A percentile compares a stretch with the other conserved stretches of the same genome.
phyloP scores from a whole-genome alignment of 805 yeast genomes.

The Lipomyces orientalis region DNA sequence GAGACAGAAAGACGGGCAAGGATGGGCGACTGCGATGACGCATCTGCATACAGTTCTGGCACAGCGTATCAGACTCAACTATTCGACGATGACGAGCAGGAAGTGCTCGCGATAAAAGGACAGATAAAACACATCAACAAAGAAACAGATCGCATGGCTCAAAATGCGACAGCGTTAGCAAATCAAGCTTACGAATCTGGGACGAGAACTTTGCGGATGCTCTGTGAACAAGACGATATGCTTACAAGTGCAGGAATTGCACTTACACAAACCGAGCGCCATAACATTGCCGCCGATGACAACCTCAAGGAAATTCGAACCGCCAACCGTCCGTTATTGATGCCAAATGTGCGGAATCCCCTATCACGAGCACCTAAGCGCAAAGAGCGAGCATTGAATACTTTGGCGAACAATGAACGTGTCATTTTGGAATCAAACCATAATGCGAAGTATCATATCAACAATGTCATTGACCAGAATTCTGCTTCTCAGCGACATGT shows the following conservation, averaged over 20 bases:
- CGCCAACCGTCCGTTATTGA: conserved; percentile 12
- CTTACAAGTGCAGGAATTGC: neutral
- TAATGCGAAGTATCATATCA: neutral
- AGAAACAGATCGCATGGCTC: neutral
- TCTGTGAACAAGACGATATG: conserved; percentile 10
- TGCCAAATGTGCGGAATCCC: conserved; percentile 12
- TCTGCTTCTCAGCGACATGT: neutral
- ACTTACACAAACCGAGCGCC: conserved; percentile 1
- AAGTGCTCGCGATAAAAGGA: neutral
- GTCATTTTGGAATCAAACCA: neutral
- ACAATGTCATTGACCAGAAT: neutral
- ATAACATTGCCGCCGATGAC: neutral
- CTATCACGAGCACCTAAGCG: neutral
- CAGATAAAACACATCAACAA: conserved; percentile 16
- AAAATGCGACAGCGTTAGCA: neutral
- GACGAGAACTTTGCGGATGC: neutral
- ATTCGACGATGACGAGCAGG: conserved; percentile 15
- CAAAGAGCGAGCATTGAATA: neutral
- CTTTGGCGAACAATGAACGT: neutral
- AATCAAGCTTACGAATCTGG: conserved; percentile 15
- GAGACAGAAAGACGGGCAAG: conserved; percentile 17
- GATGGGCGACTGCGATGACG: neutral
- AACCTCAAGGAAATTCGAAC: neutral
- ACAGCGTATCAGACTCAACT: neutral
- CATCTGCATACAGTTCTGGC: neutral